Evolutionary conservation across 306 rosid genomes (phyloP).

Genomic region (Pyrus communis): DNA sequence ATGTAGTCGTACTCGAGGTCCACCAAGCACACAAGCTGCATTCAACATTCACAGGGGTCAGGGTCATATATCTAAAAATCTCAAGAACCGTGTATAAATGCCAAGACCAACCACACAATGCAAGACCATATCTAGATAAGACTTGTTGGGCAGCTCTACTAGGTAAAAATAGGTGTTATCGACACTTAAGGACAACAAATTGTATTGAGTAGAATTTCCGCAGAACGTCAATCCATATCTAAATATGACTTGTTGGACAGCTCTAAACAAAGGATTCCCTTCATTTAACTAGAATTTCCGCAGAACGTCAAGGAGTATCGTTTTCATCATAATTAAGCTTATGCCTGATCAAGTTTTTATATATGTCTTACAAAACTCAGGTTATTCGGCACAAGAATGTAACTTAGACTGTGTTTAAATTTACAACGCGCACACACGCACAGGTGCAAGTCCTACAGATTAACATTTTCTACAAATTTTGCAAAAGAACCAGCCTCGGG

Average conservation of each 20-base stretch:
- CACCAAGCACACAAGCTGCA: constrained; percentile 85
- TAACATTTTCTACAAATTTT: too few relatives aligned
- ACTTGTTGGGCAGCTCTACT: neutral
- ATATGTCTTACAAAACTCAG: neutral
- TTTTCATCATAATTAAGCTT: neutral
- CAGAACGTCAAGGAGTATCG: neutral
- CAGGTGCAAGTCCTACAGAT: too few relatives aligned
- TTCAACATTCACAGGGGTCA: constrained; percentile 3
- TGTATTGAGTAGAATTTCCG: neutral
- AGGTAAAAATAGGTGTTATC: neutral
- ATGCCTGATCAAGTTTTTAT: neutral
- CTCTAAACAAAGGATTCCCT: neutral
- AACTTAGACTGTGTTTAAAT: neutral
- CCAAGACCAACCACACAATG: neutral
- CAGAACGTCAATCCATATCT: too few relatives aligned
- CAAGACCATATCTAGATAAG: neutral
- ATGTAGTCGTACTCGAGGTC: constrained; percentile 87
- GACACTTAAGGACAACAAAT: neutral
- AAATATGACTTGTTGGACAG: too few relatives aligned
- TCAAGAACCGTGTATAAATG: neutral
- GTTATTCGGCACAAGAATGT: neutral
- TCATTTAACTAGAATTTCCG: neutral
- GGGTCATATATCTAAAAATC: neutral
- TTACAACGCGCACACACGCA: neutral
- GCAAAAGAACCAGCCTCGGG: neutral